Base-by-base conservation (phyloP, 805 yeast species). In the Candida oleophila region DNA sequence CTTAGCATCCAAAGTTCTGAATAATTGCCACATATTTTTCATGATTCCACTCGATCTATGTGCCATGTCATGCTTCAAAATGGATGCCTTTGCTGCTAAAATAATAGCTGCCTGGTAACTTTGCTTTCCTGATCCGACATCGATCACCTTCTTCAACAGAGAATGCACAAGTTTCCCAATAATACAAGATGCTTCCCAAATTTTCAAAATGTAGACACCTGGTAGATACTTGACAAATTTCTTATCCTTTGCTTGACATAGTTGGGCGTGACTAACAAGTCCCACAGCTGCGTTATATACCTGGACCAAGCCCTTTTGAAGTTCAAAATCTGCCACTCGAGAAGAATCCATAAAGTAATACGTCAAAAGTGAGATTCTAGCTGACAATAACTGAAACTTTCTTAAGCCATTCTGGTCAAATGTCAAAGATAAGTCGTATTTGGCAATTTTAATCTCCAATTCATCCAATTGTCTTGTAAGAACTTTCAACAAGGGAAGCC, bases 161-260 rank as follows among this genome's bases (percentile, higher is more conserved):
- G 97, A 89, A 60, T 90, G 91, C 7, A 81, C 77, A 41, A 92
- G 71, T 56, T 88, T 83, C 44, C 87, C 87, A 28, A 94, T 81
- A 34, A 92, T 82, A 55, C 90, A 86, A 1, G 96, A 82, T 1
- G 96, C 87, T 65, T 94, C 98, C 96, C 98, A 90, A 22, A 91
- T 79, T 41, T 85, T 82, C 50, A 89, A 72, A 1, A 90, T 80
- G 60, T 87, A 85, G 1, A 88, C 89, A 43, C 87, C 87, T 0
- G 99, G 98, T 40, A 92, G 74, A 57, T 86, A 89, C 55, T 77
- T 80, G 59, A 91, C 79, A 57, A 89, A 85, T 30, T 71, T 73
- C 38, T 78, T 76, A 57, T 85, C 82, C 22, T 77, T 70, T 19
- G 74, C 69, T 49, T 84, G 83, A 50, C 89, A 81, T 16, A 73